phyloP scores from a whole-genome alignment of 2,329 filamentous ascomycete genomes.

The Colletotrichum gigasporum region DNA sequence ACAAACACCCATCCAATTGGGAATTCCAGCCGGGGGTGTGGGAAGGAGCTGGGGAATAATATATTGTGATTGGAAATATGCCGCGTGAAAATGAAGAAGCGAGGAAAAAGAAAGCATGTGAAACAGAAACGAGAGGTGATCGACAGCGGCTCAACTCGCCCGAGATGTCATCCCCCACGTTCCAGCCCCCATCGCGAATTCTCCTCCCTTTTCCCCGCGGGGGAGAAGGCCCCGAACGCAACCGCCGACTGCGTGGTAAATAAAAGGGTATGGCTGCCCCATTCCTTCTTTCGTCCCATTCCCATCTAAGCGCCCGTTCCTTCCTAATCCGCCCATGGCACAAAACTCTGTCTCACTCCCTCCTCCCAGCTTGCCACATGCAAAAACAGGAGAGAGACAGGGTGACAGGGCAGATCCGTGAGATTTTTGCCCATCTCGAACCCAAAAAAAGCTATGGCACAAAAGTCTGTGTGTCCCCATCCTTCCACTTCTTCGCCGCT shows the following conservation, averaged over 20 bases:
- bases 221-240: neutral
- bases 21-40: no score
- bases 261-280: no score
- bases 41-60: no score
- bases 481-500: neutral
- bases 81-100: neutral
- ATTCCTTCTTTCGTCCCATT: no score
- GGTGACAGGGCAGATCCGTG: neutral
- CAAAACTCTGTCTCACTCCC: neutral
- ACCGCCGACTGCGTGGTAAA: neutral
- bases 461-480: neutral
- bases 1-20: no score
- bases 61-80: no score
- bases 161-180: constrained; percentile 7
- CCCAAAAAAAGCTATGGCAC: neutral
- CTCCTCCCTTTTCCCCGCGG: neutral
- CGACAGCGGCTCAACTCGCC: constrained; percentile 26
- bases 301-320: neutral
- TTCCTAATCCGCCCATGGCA: neutral
- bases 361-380: constrained; percentile 2
- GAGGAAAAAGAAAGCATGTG: constrained; percentile 15
- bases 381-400: neutral
- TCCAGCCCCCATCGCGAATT: constrained; percentile 10
- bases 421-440: neutral
- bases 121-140: constrained; percentile 4